Evolutionary conservation across 768 basidiomycete species (phyloP).

Genomic region (Cubamyces lactineus): DNA sequence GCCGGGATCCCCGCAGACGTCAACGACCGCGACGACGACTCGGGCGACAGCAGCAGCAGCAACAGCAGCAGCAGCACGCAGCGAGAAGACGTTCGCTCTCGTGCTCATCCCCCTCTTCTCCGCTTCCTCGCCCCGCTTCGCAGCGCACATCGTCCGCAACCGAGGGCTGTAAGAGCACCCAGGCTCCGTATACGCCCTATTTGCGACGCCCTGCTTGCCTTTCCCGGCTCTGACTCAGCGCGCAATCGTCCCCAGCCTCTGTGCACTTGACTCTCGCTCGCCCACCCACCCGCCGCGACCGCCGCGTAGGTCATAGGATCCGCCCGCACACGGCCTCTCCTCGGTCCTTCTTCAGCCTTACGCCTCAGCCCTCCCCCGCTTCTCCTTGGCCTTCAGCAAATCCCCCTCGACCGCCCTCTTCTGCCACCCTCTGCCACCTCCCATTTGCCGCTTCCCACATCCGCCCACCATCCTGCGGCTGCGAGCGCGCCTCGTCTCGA

Average conservation of each 20-base stretch:
- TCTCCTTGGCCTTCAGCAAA: neutral
- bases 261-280: no score
- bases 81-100: no score
- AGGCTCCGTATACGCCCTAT: neutral
- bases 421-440: no score
- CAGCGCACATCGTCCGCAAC: neutral
- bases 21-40: no score
- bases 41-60: no score
- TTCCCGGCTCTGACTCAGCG: no score
- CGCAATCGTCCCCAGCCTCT: no score
- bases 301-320: slow-evolving; percentile 20
- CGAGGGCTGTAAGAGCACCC: no score
- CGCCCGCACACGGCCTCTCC: slow-evolving; percentile 14
- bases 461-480: neutral
- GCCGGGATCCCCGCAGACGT: no score
- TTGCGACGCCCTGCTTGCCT: neutral
- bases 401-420: neutral
- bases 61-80: no score
- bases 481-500: no score
- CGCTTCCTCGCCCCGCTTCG: neutral
- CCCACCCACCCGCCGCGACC: neutral
- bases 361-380: neutral
- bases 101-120: neutral
- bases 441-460: neutral
- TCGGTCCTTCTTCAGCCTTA: slow-evolving; percentile 1